A percentile compares a stretch with the other conserved stretches of the same genome.
These are phyloP conservation scores for Nemania sp. DNA, from an alignment of 2,329 filamentous ascomycete species.

Conservation along the genomic window DNA sequence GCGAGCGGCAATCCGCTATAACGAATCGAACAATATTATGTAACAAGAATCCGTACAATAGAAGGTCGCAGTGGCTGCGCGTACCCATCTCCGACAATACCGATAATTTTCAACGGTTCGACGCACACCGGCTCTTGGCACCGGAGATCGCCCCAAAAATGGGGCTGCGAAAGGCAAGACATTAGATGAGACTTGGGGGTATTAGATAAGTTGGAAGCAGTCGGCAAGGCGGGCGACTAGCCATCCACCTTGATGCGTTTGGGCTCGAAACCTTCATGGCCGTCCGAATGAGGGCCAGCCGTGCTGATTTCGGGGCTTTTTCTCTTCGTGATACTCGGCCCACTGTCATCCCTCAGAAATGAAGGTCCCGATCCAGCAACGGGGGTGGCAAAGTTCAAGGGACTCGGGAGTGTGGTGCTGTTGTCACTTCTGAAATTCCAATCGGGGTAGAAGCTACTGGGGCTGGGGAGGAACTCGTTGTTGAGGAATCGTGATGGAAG, in stretches of 20 bases:
- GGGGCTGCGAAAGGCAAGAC: slow-evolving; percentile 22
- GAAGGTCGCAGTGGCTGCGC: slow-evolving; percentile 39
- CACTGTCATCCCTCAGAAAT: slow-evolving; percentile 69
- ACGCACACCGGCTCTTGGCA: neutral
- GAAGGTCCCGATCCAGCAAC: slow-evolving; percentile 71
- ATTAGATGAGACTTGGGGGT: slow-evolving; percentile 11
- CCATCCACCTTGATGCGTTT: slow-evolving; percentile 67
- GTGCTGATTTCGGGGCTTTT: slow-evolving; percentile 67
- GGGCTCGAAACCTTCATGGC: slow-evolving; percentile 60
- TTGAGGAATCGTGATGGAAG: slow-evolving; percentile 91
- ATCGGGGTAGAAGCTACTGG: slow-evolving; percentile 91
- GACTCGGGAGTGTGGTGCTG: slow-evolving; percentile 89
- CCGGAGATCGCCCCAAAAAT: slow-evolving; percentile 8
- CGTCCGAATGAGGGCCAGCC: slow-evolving; percentile 56
- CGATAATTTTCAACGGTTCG: neutral
- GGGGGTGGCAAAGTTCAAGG: slow-evolving; percentile 92
- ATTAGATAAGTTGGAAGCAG: neutral
- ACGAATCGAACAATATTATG: slow-evolving; percentile 41
- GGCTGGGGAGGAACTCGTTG: slow-evolving; percentile 88
- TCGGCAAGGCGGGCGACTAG: slow-evolving; percentile 42
- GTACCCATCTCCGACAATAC: slow-evolving; percentile 27
- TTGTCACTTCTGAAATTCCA: slow-evolving; percentile 82
- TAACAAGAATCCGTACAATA: slow-evolving; percentile 38
- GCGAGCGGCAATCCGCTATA: slow-evolving; percentile 35
- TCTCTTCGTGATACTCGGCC: slow-evolving; percentile 58